phyloP scores from a whole-genome alignment of 2,329 filamentous ascomycete genomes.

The Aspergillus sp. region DNA sequence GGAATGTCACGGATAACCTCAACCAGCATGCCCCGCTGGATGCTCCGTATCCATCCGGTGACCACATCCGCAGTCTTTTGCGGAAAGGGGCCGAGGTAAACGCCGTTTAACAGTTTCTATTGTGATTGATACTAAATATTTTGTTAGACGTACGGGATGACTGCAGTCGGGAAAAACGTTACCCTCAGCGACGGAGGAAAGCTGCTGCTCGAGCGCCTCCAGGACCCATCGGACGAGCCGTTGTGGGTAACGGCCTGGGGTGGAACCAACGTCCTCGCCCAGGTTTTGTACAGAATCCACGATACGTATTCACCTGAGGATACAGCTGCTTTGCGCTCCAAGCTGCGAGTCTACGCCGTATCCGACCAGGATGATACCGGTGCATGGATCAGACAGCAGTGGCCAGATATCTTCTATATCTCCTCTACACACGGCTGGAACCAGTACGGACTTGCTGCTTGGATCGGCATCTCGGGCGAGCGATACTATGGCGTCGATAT shows the following conservation, averaged over 20 bases:
- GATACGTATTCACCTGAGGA: conserved; percentile 12
- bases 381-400: conserved; percentile 55
- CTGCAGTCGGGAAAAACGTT: conserved; percentile 29
- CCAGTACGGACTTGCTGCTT: conserved; percentile 54
- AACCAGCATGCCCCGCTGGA: conserved; percentile 49
- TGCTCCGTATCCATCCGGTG: conserved; percentile 41
- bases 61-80: conserved; percentile 37
- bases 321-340: conserved; percentile 12
- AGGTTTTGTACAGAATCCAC: conserved; percentile 43
- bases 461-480: conserved; percentile 53
- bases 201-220: conserved; percentile 43
- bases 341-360: conserved; percentile 55
- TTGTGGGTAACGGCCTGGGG: conserved; percentile 57
- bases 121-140: no score
- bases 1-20: conserved; percentile 46
- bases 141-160: conserved; percentile 40
- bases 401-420: conserved; percentile 58
- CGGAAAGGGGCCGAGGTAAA: conserved; percentile 27
- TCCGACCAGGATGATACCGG: conserved; percentile 61
- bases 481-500: conserved; percentile 26
- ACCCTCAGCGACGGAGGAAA: conserved; percentile 44
- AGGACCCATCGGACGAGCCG: conserved; percentile 35
- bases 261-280: conserved; percentile 54
- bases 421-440: conserved; percentile 57
- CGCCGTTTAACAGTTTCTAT: no score